Base-by-base conservation (phyloP, 2,329 filamentous ascomycete species). In the Colletotrichum navitas region DNA sequence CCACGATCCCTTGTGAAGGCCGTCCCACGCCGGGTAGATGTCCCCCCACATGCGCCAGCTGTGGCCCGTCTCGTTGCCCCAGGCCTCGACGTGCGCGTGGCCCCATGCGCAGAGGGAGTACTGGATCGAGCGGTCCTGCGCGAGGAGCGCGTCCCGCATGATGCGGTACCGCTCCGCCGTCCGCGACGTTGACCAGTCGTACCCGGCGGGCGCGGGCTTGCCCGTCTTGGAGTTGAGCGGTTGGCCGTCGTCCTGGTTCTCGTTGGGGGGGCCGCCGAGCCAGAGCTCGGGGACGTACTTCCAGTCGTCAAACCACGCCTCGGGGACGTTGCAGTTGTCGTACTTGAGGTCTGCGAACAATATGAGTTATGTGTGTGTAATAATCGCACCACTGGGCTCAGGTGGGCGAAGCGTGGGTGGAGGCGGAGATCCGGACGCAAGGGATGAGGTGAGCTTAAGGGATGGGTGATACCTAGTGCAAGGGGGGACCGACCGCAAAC, bases 51-150 rank as follows among this genome's bases (percentile, higher is more conserved):
- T 85, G 72, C 81, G 80, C 83, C 81, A 87, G 34, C 82, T 85
- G 67, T 85, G 84, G 2, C 84, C 86, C 0, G 83, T 85, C 7
- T 77, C 74, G 66, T 83, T 83, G 8, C 84, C 88, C 86, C 87
- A 89, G 3, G 76, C 75, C 63, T 84, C 82, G 5, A 89, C 86
- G 21, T 84, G 79, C 0, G 84, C 86, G 21, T 82, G 76, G 5
- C 88, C 88, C 87, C 87, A 89, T 39, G 85, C 81, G 75, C 87
- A 89, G 18, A 89, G 78, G 14, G 81, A 85, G 77, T 85, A 89
- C 5, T 86, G 76, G 16, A 89, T 88, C 0, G 83, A 80, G 18
- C 82, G 79, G 59, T 83, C 79, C 63, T 84, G 82, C 26, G 75
- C 80, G 1, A 81, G 75, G 3, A 89, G 79, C 0, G 85, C 85